A percentile compares a stretch with the other conserved stretches of the same genome.
Conservation (phyloP, 148 eudicot species). For the Bassia scoparia region DNA sequence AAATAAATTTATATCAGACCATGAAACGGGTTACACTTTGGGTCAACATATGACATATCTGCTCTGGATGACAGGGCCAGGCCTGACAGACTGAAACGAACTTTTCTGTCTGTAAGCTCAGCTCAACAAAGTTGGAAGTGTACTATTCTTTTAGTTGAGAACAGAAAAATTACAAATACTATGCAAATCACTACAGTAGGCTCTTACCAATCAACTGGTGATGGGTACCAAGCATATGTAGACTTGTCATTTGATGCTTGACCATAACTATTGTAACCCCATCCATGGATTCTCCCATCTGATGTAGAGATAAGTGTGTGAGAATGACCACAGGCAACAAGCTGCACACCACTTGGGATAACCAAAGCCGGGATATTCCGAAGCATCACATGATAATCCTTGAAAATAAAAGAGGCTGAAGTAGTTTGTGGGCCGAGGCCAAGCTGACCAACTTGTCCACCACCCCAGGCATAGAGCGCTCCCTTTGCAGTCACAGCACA, state of each 20-base stretch:
- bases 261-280: slow-evolving; percentile 97
- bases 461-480: slow-evolving; percentile 99
- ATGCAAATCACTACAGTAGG: slow-evolving; percentile 1
- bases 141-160: too few relatives aligned
- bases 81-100: too few relatives aligned
- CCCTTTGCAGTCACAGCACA: slow-evolving; percentile 85
- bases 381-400: slow-evolving; percentile 59
- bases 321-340: slow-evolving; percentile 91
- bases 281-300: slow-evolving; percentile 93
- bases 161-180: not conserved
- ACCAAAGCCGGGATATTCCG: slow-evolving; percentile 77
- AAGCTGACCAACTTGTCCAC: slow-evolving; percentile 90
- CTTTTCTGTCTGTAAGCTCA: too few relatives aligned
- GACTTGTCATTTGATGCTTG: slow-evolving; percentile 89
- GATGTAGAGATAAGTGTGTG: slow-evolving; percentile 86
- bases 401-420: slow-evolving; percentile 60
- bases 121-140: too few relatives aligned
- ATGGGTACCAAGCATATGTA: slow-evolving; percentile 98
- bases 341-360: slow-evolving; percentile 63
- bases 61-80: too few relatives aligned
- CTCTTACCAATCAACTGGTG: slow-evolving; percentile 95
- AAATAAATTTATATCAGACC: too few relatives aligned
- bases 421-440: slow-evolving; percentile 82
- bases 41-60: too few relatives aligned
- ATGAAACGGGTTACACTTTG: too few relatives aligned